phyloP scores from a whole-genome alignment of 2,329 filamentous ascomycete species.

The Calonectria fujianensis region DNA sequence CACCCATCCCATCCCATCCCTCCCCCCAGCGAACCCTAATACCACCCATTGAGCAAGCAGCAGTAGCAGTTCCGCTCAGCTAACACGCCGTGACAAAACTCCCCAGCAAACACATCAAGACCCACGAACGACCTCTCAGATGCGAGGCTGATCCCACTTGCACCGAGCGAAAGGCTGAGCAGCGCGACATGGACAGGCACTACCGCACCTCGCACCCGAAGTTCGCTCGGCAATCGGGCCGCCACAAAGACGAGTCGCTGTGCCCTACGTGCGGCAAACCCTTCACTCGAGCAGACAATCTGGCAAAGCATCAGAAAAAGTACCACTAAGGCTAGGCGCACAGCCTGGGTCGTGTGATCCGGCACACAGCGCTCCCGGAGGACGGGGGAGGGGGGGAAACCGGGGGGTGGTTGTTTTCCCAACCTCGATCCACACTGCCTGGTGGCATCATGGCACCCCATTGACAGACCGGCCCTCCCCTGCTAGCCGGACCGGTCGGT shows the following conservation, averaged over 20 bases:
- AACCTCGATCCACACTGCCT: neutral
- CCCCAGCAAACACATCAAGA: constrained; percentile 52
- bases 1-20: no score
- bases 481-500: constrained; percentile 16
- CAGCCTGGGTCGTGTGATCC: neutral
- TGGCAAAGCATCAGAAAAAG: constrained; percentile 47
- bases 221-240: constrained; percentile 39
- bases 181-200: constrained; percentile 53
- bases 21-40: neutral
- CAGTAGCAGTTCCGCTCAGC: constrained; percentile 14
- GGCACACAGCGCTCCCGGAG: neutral
- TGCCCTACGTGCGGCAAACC: constrained; percentile 40
- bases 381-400: neutral
- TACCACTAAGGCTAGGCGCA: neutral
- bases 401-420: neutral
- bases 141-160: constrained; percentile 49
- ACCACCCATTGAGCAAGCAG: neutral
- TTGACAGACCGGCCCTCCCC: constrained; percentile 17
- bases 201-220: constrained; percentile 44
- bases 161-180: constrained; percentile 41
- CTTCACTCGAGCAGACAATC: constrained; percentile 50
- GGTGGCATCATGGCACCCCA: constrained; percentile 3
- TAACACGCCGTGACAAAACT: neutral
- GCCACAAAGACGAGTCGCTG: neutral
- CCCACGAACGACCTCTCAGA: constrained; percentile 46